Evolutionary conservation across 169 alveolate species (phyloP).

Genomic region (Plasmodium vinckei): DNA sequence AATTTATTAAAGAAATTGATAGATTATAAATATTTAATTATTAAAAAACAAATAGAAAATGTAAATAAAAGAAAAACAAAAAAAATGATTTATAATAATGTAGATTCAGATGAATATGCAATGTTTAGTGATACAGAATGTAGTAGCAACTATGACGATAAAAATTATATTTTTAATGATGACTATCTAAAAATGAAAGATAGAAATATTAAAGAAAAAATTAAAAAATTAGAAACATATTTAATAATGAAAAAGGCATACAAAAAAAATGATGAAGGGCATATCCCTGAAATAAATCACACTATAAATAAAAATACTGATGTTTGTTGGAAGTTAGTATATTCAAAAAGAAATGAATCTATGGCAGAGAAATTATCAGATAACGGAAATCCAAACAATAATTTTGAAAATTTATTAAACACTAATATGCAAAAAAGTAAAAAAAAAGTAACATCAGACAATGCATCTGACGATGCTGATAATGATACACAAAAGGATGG

Average conservation of each 20-base stretch:
- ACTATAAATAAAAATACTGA: slow-evolving; percentile 57
- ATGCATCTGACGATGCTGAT: neutral
- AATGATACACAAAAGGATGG: neutral
- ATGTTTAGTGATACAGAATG: slow-evolving; percentile 61
- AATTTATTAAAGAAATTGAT: slow-evolving; percentile 40
- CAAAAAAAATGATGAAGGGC: slow-evolving; percentile 31
- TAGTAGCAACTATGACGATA: neutral
- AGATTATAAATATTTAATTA: slow-evolving; percentile 48
- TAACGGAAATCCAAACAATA: neutral
- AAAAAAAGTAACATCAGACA: neutral
- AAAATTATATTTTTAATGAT: neutral
- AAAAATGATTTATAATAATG: slow-evolving; percentile 40
- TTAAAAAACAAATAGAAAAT: slow-evolving; percentile 39
- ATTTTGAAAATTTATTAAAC: slow-evolving; percentile 26
- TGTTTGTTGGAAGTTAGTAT: slow-evolving; percentile 65
- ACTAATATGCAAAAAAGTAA: neutral
- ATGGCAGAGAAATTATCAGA: slow-evolving; percentile 19
- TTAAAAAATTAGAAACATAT: slow-evolving; percentile 47
- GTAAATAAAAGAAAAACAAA: slow-evolving; percentile 36
- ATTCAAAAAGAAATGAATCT: slow-evolving; percentile 27
- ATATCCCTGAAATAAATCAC: slow-evolving; percentile 38
- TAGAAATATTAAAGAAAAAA: slow-evolving; percentile 24
- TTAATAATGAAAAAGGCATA: slow-evolving; percentile 60
- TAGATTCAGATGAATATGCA: slow-evolving; percentile 39
- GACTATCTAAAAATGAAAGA: neutral